A percentile compares a stretch with the other conserved stretches of the same genome.
Evolutionary conservation across 768 basidiomycete genomes (phyloP).

Genomic region (Agrocybe praecox): DNA sequence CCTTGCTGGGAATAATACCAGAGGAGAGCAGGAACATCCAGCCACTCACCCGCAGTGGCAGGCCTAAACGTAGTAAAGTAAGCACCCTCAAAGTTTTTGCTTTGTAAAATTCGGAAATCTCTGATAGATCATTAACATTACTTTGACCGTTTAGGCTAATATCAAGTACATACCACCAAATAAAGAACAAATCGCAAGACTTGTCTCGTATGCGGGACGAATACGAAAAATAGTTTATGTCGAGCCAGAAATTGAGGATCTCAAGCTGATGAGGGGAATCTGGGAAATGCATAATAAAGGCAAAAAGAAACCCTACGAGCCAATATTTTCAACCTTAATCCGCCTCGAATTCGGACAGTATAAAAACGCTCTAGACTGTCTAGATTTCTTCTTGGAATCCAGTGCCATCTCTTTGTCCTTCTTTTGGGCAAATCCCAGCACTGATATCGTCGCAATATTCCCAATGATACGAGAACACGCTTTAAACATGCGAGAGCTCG

Average conservation of each 20-base stretch:
- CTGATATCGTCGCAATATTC: not conserved
- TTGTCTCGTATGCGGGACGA: constrained; percentile 9
- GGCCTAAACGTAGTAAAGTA: too few species aligned
- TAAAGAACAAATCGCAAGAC: constrained; percentile 1
- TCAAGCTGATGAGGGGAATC: not conserved
- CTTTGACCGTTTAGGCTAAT: not conserved
- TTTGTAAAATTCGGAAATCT: not conserved
- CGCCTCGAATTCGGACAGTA: constrained; percentile 5
- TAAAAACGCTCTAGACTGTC: constrained; percentile 1
- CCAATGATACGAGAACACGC: constrained; percentile 6
- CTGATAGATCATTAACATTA: not conserved
- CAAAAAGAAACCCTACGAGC: not conserved
- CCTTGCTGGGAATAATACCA: constrained; percentile 15
- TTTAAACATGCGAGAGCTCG: constrained; percentile 15
- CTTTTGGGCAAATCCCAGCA: constrained; percentile 3
- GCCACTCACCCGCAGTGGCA: constrained; percentile 1
- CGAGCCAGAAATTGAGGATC: constrained; percentile 5
- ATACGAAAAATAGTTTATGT: constrained; percentile 12
- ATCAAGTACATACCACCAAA: not conserved
- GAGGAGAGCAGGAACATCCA: not conserved
- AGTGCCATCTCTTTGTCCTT: constrained; percentile 10
- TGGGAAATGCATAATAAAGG: not conserved
- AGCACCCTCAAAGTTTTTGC: not conserved
- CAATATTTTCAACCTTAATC: constrained; percentile 9
- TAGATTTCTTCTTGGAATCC: constrained; percentile 12